These are phyloP conservation scores for Arabidopsis arenosa DNA, from an alignment of 345 rosid genomes.

Conservation along the genomic window DNA sequence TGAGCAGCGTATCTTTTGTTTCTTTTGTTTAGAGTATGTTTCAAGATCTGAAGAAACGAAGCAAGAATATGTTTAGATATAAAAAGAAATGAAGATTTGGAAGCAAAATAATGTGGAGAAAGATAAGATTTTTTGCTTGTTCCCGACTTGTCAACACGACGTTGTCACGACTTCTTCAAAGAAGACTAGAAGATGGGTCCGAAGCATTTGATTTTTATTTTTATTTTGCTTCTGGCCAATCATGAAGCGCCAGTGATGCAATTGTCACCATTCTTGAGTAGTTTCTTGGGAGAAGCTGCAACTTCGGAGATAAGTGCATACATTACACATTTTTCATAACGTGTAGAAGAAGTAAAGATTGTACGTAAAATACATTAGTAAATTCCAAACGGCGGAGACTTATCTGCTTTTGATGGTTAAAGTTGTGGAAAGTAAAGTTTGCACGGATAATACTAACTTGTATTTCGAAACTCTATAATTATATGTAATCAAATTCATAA, in stretches of 20 bases:
- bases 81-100: slow-evolving; percentile 20
- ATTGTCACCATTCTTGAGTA: slow-evolving; percentile 25
- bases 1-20: neutral
- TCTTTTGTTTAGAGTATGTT: slow-evolving; percentile 21
- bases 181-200: slow-evolving; percentile 30
- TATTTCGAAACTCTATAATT: neutral
- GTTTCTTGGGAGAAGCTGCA: slow-evolving; percentile 39
- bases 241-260: neutral
- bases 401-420: slow-evolving; percentile 1
- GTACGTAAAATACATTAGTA: neutral
- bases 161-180: slow-evolving; percentile 40
- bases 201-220: slow-evolving; percentile 20
- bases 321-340: slow-evolving; percentile 30
- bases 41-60: neutral
- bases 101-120: slow-evolving; percentile 20
- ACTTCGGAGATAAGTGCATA: slow-evolving; percentile 12
- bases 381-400: neutral
- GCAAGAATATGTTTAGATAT: neutral
- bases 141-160: slow-evolving; percentile 46
- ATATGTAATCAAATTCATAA: neutral
- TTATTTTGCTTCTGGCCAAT: slow-evolving; percentile 19
- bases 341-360: slow-evolving; percentile 30
- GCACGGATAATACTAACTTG: slow-evolving; percentile 34
- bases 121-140: slow-evolving; percentile 27
- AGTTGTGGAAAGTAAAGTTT: slow-evolving; percentile 25